Percentiles rank a stretch among this genome's conserved stretches.
Evolutionary conservation across 2,329 filamentous ascomycete genomes (phyloP).

Genomic region (Diaporthe vaccinii): DNA sequence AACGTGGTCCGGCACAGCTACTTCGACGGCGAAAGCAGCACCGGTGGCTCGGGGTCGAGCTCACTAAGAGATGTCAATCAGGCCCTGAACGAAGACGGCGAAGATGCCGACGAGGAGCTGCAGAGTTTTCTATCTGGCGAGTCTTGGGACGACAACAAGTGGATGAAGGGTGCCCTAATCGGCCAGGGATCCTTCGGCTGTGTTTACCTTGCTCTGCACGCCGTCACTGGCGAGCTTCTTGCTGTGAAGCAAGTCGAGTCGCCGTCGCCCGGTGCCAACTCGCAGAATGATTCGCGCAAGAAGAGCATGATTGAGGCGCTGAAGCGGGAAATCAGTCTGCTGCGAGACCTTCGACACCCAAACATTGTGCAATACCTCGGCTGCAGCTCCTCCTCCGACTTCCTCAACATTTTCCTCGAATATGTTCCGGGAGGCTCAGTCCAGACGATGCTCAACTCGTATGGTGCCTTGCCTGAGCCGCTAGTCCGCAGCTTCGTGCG

Average conservation of each 20-base stretch:
- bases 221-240: slow-evolving; percentile 96
- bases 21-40: slow-evolving; percentile 82
- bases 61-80: slow-evolving; percentile 88
- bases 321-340: slow-evolving; percentile 94
- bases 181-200: slow-evolving; percentile 97
- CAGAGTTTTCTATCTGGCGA: slow-evolving; percentile 92
- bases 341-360: slow-evolving; percentile 93
- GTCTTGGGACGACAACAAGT: slow-evolving; percentile 96
- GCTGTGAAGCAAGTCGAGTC: slow-evolving; percentile 98
- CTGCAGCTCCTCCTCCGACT: slow-evolving; percentile 89
- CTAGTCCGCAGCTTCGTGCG: slow-evolving; percentile 96
- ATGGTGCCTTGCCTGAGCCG: slow-evolving; percentile 93
- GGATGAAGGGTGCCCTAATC: slow-evolving; percentile 99
- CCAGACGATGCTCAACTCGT: slow-evolving; percentile 98
- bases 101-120: slow-evolving; percentile 90
- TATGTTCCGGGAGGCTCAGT: slow-evolving; percentile 98
- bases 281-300: slow-evolving; percentile 89
- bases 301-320: slow-evolving; percentile 98
- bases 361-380: slow-evolving; percentile 99
- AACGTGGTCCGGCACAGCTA: slow-evolving; percentile 81
- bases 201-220: slow-evolving; percentile 94
- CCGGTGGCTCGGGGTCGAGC: slow-evolving; percentile 69
- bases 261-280: slow-evolving; percentile 81
- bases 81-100: slow-evolving; percentile 89
- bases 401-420: slow-evolving; percentile 99